A percentile compares a stretch with the other conserved stretches of the same genome.
Conservation (phyloP, 768 basidiomycete genomes). For the Podaxis sp. region DNA sequence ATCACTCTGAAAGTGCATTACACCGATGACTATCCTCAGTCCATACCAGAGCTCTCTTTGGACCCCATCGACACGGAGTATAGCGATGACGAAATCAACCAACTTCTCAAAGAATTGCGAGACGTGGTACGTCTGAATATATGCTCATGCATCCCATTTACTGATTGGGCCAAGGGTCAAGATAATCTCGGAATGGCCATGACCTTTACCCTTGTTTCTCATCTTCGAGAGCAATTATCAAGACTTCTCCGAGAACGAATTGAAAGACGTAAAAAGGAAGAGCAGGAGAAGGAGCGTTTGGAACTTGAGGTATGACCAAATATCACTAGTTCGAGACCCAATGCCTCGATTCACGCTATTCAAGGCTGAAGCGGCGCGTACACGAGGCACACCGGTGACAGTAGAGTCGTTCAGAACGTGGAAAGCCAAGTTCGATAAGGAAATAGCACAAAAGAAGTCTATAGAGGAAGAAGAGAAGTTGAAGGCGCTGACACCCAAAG, state of each 20-base stretch:
- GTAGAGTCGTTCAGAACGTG: slow-evolving; percentile 76
- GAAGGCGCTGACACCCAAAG: slow-evolving; percentile 70
- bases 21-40: slow-evolving; percentile 81
- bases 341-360: slow-evolving; percentile 6
- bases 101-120: slow-evolving; percentile 56
- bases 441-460: slow-evolving; percentile 54
- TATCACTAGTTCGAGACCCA: slow-evolving; percentile 12
- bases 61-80: slow-evolving; percentile 60
- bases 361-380: slow-evolving; percentile 85
- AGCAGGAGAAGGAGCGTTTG: slow-evolving; percentile 69
- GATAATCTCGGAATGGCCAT: slow-evolving; percentile 95
- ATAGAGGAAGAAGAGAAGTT: slow-evolving; percentile 77
- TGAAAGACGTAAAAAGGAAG: slow-evolving; percentile 57
- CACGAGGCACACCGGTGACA: slow-evolving; percentile 91
- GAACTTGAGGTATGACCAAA: slow-evolving; percentile 64
- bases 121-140: slow-evolving; percentile 46
- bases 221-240: slow-evolving; percentile 77
- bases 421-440: slow-evolving; percentile 79
- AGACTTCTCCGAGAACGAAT: slow-evolving; percentile 58
- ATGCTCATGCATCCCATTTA: slow-evolving; percentile 7
- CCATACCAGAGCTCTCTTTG: slow-evolving; percentile 70
- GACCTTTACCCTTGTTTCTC: slow-evolving; percentile 92
- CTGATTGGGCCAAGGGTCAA: slow-evolving; percentile 53
- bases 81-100: slow-evolving; percentile 53
- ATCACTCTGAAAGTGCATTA: slow-evolving; percentile 75